Evolutionary conservation across 306 rosid species (phyloP).

Genomic region (Pyrus pyrifolia): DNA sequence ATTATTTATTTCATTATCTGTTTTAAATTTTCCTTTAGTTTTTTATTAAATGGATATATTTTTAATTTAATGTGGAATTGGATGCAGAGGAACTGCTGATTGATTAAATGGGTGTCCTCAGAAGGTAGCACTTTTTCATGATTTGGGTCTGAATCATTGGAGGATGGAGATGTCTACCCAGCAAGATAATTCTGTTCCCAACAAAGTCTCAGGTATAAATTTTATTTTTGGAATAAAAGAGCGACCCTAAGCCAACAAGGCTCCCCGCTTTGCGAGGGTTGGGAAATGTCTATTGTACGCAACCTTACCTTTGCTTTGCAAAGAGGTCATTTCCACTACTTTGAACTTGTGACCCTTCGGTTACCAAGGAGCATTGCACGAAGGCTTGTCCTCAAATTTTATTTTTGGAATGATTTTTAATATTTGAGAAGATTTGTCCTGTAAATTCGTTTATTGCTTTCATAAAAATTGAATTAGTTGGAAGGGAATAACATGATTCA

Average conservation of each 20-base stretch:
- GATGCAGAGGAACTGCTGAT: conserved; percentile 25
- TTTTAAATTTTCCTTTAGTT: neutral
- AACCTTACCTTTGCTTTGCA: no score
- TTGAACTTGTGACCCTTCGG: no score
- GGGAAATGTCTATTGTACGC: no score
- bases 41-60: neutral
- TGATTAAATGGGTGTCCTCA: conserved; percentile 28
- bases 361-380: no score
- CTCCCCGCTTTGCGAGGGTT: no score
- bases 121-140: conserved; percentile 29
- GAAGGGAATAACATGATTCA: neutral
- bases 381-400: no score
- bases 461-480: neutral
- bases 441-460: neutral
- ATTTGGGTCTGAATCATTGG: conserved; percentile 30
- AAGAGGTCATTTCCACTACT: no score
- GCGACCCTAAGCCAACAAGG: no score
- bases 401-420: neutral
- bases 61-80: neutral
- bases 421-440: neutral
- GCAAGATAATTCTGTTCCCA: conserved; percentile 30
- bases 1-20: neutral
- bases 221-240: neutral
- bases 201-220: conserved; percentile 39
- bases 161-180: conserved; percentile 44